phyloP scores from a whole-genome alignment of 2,329 filamentous ascomycete genomes.

The Fusarium multiceps region DNA sequence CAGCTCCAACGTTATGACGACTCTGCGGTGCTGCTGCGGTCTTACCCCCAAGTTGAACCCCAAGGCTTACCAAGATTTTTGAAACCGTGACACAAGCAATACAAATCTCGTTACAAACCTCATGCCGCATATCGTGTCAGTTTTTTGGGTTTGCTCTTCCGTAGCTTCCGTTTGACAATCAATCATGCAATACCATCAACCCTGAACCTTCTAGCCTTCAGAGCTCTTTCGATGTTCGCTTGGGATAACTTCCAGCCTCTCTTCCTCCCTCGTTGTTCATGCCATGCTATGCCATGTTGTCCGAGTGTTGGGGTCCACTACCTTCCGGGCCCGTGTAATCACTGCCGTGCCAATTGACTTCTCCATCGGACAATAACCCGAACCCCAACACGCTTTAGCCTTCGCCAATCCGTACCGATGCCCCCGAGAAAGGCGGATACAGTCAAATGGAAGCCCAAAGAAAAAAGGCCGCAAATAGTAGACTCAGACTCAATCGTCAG shows the following conservation, averaged over 20 bases:
- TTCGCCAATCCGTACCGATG: conserved; percentile 38
- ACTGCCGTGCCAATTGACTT: conserved; percentile 47
- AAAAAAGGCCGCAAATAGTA: conserved; percentile 43
- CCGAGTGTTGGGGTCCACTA: conserved; percentile 40
- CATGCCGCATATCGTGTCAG: conserved; percentile 24
- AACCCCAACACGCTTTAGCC: conserved; percentile 43
- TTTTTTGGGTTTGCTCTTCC: background rate
- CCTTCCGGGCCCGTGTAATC: conserved; percentile 39
- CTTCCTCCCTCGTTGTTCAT: conserved; percentile 15
- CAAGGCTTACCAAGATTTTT: conserved; percentile 42
- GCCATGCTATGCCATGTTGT: conserved; percentile 28
- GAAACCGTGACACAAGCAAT: conserved; percentile 41
- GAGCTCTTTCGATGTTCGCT: conserved; percentile 4
- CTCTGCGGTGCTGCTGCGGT: conserved; percentile 37
- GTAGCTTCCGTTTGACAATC: conserved; percentile 21
- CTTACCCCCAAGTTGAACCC: conserved; percentile 40
- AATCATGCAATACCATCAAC: conserved; percentile 2
- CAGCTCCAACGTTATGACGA: conserved; percentile 42
- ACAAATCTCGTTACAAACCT: conserved; percentile 42
- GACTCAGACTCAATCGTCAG: conserved; percentile 9
- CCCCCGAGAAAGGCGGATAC: conserved; percentile 34
- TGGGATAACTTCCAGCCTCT: conserved; percentile 29
- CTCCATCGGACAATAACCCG: conserved; percentile 46
- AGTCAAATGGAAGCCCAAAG: conserved; percentile 29
- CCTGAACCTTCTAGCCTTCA: background rate